Base-by-base conservation (phyloP, 2,329 filamentous ascomycete species). In the Metarhizium rileyi region DNA sequence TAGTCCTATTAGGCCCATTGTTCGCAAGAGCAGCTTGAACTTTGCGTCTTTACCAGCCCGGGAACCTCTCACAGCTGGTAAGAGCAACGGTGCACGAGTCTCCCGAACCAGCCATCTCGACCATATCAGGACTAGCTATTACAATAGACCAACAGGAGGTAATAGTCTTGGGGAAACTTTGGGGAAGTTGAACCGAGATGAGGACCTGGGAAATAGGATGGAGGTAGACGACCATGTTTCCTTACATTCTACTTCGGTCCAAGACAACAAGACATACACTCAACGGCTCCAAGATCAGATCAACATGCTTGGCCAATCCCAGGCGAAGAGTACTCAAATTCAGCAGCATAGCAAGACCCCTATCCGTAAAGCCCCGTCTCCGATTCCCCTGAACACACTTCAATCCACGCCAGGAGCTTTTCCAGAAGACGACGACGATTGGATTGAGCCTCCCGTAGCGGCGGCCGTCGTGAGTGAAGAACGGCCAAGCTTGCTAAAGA, bases 261-360 rank as follows among this genome's bases (percentile, higher is more conserved):
- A 71, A 2, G 73, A 75, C 36, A 65, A 65, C 8, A 94, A 94
- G 64, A 90, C 89, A 0, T 94, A 93, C n/a, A 95, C 93, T 0
- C 90, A 97, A 65, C 78, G 87, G 41, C 74, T 98, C 16, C 90
- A 95, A 56, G 91, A 97, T 59, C 89, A 90, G 59, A 97, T 98
- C 59, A 95, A 83, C 61, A 78, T 78, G 70, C 70, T 84, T 46
- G 80, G 80, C 16, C 78, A 84, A 56, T 73, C 74, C 0, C 78
- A 80, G 51, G 65, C 75, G 5, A 72, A 67, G 42, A 67, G 69
- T 45, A 61, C 70, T 18, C 70, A 3, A 70, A 65, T 52, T 54
- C 67, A 14, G 55, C 64, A 26, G 63, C 63, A 30, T 53, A 60
- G 16, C 68, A 71, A 48, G 60, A 56, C 51, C 2, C 46, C 57